Evolutionary conservation across 2,329 filamentous ascomycete genomes (phyloP).

Genomic region (Stagonosporopsis vannaccii): DNA sequence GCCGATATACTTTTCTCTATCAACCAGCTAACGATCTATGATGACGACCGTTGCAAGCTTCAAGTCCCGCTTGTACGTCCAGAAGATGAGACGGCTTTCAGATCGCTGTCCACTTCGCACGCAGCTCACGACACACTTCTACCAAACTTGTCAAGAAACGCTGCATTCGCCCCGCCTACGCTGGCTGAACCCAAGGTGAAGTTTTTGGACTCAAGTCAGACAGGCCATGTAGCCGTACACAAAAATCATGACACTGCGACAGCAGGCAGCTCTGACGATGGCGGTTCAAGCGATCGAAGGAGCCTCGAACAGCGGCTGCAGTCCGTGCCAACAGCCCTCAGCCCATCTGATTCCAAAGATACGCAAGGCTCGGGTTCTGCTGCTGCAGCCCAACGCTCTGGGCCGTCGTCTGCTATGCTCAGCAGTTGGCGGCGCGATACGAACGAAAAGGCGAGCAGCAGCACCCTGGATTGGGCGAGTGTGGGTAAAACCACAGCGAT

Average conservation of each 20-base stretch:
- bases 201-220: conserved; percentile 2
- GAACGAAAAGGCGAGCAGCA: conserved; percentile 38
- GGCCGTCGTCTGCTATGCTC: conserved; percentile 54
- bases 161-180: neutral
- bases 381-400: conserved; percentile 35
- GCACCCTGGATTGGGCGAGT: conserved; percentile 61
- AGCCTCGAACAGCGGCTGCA: conserved; percentile 44
- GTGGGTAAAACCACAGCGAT: conserved; percentile 63
- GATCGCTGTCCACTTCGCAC: conserved; percentile 71
- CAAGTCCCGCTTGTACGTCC: conserved; percentile 92
- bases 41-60: conserved; percentile 84
- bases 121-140: neutral
- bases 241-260: conserved; percentile 26
- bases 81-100: conserved; percentile 84
- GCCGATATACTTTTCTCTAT: conserved; percentile 92
- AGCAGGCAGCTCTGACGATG: conserved; percentile 39
- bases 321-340: conserved; percentile 26
- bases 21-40: conserved; percentile 85
- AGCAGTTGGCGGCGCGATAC: conserved; percentile 58
- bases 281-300: conserved; percentile 33
- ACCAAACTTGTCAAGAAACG: neutral
- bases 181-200: conserved; percentile 10
- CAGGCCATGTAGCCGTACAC: conserved; percentile 16
- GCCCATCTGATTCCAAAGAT: conserved; percentile 32
- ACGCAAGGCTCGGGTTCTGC: conserved; percentile 26